Conservation (phyloP, 2,329 filamentous ascomycete genomes). For the Ascochyta viciae-villosae region DNA sequence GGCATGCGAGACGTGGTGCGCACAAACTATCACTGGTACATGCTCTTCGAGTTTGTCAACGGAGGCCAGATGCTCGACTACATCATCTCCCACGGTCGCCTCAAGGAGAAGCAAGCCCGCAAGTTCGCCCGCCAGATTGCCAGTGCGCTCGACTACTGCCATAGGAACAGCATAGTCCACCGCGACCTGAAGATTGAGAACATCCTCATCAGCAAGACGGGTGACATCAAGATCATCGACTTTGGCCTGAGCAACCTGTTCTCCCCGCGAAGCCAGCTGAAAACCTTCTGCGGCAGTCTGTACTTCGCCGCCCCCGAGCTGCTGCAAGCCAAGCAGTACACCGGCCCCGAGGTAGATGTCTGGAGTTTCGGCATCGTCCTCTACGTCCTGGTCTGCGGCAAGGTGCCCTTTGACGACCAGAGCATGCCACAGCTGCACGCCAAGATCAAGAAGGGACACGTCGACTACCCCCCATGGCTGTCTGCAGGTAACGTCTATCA, state of each 20-base stretch:
- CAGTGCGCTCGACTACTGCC: slow-evolving; percentile 95
- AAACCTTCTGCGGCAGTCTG: slow-evolving; percentile 96
- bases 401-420: slow-evolving; percentile 98
- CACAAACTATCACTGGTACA: slow-evolving; percentile 99
- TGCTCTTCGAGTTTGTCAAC: slow-evolving; percentile 99
- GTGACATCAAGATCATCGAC: slow-evolving; percentile 99
- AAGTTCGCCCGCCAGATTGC: slow-evolving; percentile 98
- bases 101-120: slow-evolving; percentile 97
- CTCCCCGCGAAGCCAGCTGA: slow-evolving; percentile 81
- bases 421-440: slow-evolving; percentile 98
- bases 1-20: slow-evolving; percentile 93
- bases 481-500: slow-evolving; percentile 72
- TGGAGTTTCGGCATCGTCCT: slow-evolving; percentile 99
- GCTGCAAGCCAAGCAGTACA: slow-evolving; percentile 91
- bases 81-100: slow-evolving; percentile 95
- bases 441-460: slow-evolving; percentile 96
- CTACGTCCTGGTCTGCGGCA: slow-evolving; percentile 95
- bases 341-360: slow-evolving; percentile 93
- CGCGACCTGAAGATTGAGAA: slow-evolving; percentile 98
- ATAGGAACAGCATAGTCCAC: slow-evolving; percentile 97
- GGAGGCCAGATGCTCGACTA: slow-evolving; percentile 99
- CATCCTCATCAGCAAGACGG: slow-evolving; percentile 97
- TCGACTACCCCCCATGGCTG: slow-evolving; percentile 95
- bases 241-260: slow-evolving; percentile 98
- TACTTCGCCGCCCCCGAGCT: slow-evolving; percentile 98